Evolutionary conservation across 2,329 filamentous ascomycete species (phyloP), one percentile per base, ranked within the genome.

Genomic region (Aspergillus awamori): DNA sequence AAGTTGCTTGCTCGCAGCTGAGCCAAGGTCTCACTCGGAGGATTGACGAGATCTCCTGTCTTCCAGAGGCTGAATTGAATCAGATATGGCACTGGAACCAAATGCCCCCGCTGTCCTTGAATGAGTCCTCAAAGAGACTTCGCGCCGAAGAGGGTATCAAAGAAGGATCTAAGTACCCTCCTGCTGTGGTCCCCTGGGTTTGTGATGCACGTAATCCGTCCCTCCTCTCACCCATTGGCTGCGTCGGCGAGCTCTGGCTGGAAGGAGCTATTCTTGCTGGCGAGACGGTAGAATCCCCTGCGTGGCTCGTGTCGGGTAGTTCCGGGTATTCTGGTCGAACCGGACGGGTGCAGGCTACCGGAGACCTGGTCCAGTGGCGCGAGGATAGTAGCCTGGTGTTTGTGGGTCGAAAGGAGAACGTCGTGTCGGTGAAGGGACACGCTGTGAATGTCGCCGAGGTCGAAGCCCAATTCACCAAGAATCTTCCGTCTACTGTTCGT

Each of bases 81-180:
- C 67, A 76, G 53, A 81, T 82, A 22, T 82, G 80, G 80, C 53
- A 68, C 20, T 78, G 75, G 74, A 82, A 81, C 57, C 61, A 70
- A 33, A 68, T 55, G 2, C 67, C 77, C 1, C 78, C 79, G 2
- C 60, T 80, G 59, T 64, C 71, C 2, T 58, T 74, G 8, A 73
- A 80, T 30, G 60, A 68, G 26, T 52, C 65, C 1, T 70, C 73
- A 0, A 65, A 67, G 3, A 57, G 43, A 11, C 64, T 71, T 33
- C 71, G 69, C 11, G 71, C 70, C 4, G 57, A 66, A 54, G 22
- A 59, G 4, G 59, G 30, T 39, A 64, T 60, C 24, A 70, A 69
- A 17, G 66, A 61, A 15, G 72, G 70, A 26, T 68, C 70, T 0
- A 43, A 53, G 0, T 81, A 80, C 63, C 77, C 79, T 33, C 73